A percentile compares a stretch with the other conserved stretches of the same genome.
phyloP scores from a whole-genome alignment of 148 eudicot species.

The Spergularia marina region DNA sequence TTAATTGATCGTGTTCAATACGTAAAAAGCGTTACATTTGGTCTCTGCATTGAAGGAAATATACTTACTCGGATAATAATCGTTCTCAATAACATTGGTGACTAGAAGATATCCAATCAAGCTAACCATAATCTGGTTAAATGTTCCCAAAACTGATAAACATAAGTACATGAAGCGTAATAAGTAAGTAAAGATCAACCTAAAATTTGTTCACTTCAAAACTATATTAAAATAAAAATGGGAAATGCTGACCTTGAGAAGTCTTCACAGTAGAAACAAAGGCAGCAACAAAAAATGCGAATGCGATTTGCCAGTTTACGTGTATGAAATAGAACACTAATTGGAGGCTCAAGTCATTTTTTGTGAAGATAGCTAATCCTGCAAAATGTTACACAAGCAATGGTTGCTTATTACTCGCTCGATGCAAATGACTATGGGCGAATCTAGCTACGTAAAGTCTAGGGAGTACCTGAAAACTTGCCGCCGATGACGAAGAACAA shows the following conservation, averaged over 20 bases:
- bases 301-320: constrained; percentile 62
- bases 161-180: too few species aligned
- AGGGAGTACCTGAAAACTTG: constrained; percentile 23
- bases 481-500: constrained; percentile 62
- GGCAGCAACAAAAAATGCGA: constrained; percentile 58
- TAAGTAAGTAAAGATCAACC: neutral
- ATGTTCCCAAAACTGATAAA: too few species aligned
- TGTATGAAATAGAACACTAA: constrained; percentile 66
- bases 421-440: too few species aligned
- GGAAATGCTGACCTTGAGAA: constrained; percentile 52
- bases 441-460: too few species aligned
- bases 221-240: constrained; percentile 1
- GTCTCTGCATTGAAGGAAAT: too few species aligned
- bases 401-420: neutral
- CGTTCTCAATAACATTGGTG: too few species aligned
- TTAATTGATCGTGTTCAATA: too few species aligned
- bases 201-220: neutral
- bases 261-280: constrained; percentile 53
- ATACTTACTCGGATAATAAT: too few species aligned
- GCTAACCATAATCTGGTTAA: too few species aligned
- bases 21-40: too few species aligned
- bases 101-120: too few species aligned
- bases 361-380: constrained; percentile 60
- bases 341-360: constrained; percentile 64
- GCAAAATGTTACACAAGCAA: constrained; percentile 27